Evolutionary conservation across 805 yeast genomes (phyloP).

Genomic region (Yarrowia alimentaria): DNA sequence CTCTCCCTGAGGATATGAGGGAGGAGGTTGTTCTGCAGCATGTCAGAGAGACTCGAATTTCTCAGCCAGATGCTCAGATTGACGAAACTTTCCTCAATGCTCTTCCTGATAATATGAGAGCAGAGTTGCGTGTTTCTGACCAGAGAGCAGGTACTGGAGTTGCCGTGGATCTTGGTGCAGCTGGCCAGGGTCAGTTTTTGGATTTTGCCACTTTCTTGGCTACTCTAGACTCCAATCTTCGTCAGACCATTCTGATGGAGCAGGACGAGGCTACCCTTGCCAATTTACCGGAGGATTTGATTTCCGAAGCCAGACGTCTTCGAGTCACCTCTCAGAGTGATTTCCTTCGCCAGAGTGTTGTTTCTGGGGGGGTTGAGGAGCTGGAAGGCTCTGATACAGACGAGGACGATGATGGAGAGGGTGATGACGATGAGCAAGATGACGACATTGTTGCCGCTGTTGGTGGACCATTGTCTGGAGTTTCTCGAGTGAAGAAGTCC

Average conservation of each 20-base stretch:
- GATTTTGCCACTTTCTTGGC: constrained; percentile 39
- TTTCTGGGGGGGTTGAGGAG: no score
- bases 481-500: no score
- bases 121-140: constrained; percentile 37
- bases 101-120: constrained; percentile 62
- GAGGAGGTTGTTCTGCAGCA: constrained; percentile 66
- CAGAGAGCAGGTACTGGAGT: no score
- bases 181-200: constrained; percentile 32
- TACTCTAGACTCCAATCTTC: constrained; percentile 38
- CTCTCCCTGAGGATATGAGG: constrained; percentile 88
- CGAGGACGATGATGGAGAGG: constrained; percentile 32
- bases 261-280: constrained; percentile 38
- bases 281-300: constrained; percentile 37
- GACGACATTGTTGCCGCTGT: constrained; percentile 37
- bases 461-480: no score
- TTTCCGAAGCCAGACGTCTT: constrained; percentile 38
- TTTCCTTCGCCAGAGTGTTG: no score
- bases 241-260: constrained; percentile 39
- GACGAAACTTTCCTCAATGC: constrained; percentile 81
- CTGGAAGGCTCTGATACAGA: no score
- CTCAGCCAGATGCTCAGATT: no score
- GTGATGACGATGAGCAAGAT: constrained; percentile 32
- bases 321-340: no score
- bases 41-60: constrained; percentile 18
- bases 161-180: no score